Percentiles rank a stretch among this genome's conserved stretches.
These are phyloP conservation scores for Candida manassasensis DNA, from an alignment of 805 yeast genomes.

Conservation along the genomic window DNA sequence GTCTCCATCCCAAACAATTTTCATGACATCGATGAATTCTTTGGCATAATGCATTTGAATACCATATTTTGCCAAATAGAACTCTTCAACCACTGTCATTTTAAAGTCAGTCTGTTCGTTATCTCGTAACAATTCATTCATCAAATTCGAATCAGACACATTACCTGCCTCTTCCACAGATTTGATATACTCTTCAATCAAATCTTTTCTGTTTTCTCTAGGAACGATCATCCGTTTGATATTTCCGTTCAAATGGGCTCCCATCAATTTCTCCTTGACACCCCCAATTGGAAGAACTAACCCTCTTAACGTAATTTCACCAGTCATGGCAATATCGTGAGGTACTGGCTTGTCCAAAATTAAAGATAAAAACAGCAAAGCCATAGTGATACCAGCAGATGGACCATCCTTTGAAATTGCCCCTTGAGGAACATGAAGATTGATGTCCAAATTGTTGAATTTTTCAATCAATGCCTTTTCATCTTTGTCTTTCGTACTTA, in stretches of 20 bases:
- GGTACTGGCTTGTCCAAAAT: conserved; percentile 42
- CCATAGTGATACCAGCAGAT: conserved; percentile 47
- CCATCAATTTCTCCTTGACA: conserved; percentile 67
- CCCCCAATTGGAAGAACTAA: conserved; percentile 81
- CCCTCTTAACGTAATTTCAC: conserved; percentile 78
- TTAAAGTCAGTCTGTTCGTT: conserved; percentile 27
- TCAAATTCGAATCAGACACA: conserved; percentile 14
- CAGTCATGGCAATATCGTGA: conserved; percentile 70
- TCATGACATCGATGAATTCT: conserved; percentile 74
- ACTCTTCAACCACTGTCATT: conserved; percentile 40
- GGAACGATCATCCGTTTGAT: conserved; percentile 63
- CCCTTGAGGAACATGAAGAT: conserved; percentile 48
- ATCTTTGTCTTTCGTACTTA: conserved; percentile 27
- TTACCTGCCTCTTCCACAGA: conserved; percentile 28
- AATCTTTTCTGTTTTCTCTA: conserved; percentile 60
- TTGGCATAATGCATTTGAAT: conserved; percentile 60
- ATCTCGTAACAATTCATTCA: conserved; percentile 35
- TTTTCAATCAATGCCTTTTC: conserved; percentile 32
- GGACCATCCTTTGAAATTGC: conserved; percentile 46
- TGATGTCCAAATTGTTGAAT: conserved; percentile 53
- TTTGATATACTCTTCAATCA: conserved; percentile 51
- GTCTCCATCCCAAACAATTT: conserved; percentile 61
- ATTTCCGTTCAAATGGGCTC: conserved; percentile 61
- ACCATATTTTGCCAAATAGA: conserved; percentile 50
- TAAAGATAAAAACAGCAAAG: conserved; percentile 42